Evolutionary conservation across 768 basidiomycete genomes (phyloP).

Genomic region (Pleurotus pulmonarius): DNA sequence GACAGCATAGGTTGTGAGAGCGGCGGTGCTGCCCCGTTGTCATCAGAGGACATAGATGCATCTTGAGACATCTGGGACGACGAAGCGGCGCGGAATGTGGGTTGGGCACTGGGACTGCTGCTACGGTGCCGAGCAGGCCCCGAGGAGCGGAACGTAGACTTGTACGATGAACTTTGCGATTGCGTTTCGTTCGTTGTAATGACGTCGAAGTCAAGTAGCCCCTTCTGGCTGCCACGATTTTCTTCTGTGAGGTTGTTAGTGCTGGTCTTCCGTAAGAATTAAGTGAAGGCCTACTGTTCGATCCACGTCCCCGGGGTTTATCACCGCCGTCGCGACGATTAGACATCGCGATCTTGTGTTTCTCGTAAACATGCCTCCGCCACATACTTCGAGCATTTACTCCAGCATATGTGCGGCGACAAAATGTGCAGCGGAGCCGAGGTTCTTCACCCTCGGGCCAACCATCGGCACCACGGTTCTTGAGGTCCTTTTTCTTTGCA

Average conservation of each 20-base stretch:
- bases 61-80: slow-evolving; percentile 14
- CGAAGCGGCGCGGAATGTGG: slow-evolving; percentile 12
- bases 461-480: slow-evolving; percentile 61
- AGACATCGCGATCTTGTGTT: slow-evolving; percentile 88
- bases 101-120: slow-evolving; percentile 18
- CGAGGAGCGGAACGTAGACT: slow-evolving; percentile 41
- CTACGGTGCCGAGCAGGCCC: slow-evolving; percentile 13
- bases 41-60: slow-evolving; percentile 1
- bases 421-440: slow-evolving; percentile 78
- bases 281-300: slow-evolving; percentile 51
- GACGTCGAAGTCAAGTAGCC: slow-evolving; percentile 38
- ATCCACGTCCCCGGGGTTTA: slow-evolving; percentile 53
- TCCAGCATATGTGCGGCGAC: slow-evolving; percentile 77
- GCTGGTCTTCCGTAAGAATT: slow-evolving; percentile 3
- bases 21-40: slow-evolving; percentile 2
- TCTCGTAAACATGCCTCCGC: slow-evolving; percentile 84
- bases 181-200: slow-evolving; percentile 29
- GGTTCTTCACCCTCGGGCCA: slow-evolving; percentile 85
- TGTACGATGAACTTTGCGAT: slow-evolving; percentile 30
- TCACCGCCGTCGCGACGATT: slow-evolving; percentile 75
- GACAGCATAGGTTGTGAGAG: slow-evolving; percentile 14
- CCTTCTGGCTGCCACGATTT: slow-evolving; percentile 38
- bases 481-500: slow-evolving; percentile 77
- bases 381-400: slow-evolving; percentile 93
- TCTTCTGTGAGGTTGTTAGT: slow-evolving; percentile 44